phyloP scores from a whole-genome alignment of 768 basidiomycete genomes.

The Hysterangium stoloniferum region DNA sequence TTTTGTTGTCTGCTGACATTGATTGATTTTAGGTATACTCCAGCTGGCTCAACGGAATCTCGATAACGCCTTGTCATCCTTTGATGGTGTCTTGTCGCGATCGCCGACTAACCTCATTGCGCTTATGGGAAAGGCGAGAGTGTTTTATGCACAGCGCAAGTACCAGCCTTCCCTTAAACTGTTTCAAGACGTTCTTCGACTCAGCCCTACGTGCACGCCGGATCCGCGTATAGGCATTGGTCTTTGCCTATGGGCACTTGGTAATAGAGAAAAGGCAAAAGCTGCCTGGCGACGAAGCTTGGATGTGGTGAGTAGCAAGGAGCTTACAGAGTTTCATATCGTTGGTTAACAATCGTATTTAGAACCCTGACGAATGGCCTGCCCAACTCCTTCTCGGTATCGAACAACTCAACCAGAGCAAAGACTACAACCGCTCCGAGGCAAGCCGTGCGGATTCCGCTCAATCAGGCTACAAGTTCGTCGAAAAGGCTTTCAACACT shows the following conservation, averaged over 20 bases:
- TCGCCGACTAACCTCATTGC: conserved; percentile 87
- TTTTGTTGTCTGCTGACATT: not conserved
- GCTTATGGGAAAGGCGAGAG: conserved; percentile 82
- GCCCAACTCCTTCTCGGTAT: conserved; percentile 79
- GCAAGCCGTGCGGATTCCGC: conserved; percentile 56
- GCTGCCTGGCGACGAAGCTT: conserved; percentile 87
- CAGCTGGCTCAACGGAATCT: conserved; percentile 73
- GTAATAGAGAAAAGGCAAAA: conserved; percentile 73
- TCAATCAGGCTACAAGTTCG: conserved; percentile 55
- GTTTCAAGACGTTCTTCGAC: conserved; percentile 78
- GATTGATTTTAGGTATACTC: conserved; percentile 59
- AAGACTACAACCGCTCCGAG: conserved; percentile 55
- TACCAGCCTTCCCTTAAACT: conserved; percentile 72
- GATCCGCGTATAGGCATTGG: conserved; percentile 97
- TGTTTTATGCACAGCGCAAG: conserved; percentile 72
- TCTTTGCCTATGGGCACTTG: conserved; percentile 86
- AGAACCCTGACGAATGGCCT: conserved; percentile 77
- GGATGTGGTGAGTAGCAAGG: conserved; percentile 57
- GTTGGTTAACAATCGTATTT: not conserved
- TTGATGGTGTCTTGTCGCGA: conserved; percentile 68
- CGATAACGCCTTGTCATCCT: conserved; percentile 75
- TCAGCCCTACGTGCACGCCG: conserved; percentile 73
- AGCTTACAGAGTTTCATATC: not conserved
- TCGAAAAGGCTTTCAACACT: conserved; percentile 74
- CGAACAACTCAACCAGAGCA: conserved; percentile 80